Conservation (phyloP, 1,284 basidiomycete species). For the Ganoderma leucocontextum region DNA sequence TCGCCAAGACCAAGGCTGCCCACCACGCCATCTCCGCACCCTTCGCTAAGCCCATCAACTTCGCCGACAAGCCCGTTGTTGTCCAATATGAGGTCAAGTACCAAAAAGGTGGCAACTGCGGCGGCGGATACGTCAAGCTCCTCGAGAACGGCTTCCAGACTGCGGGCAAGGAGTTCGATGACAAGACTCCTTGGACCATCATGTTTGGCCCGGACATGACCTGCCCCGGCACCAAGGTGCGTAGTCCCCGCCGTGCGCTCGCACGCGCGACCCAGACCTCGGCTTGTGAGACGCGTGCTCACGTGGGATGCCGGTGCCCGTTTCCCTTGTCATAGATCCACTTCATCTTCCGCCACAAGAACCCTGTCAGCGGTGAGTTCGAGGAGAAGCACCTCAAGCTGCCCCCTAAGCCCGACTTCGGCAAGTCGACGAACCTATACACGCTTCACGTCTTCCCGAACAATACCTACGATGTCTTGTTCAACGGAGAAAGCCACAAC, state of each 20-base stretch:
- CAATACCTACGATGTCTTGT: slow-evolving; percentile 92
- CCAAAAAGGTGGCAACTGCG: slow-evolving; percentile 99
- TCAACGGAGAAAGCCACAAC: slow-evolving; percentile 88
- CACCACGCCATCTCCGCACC: slow-evolving; percentile 98
- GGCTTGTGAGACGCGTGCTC: not conserved
- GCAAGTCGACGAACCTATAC: slow-evolving; percentile 91
- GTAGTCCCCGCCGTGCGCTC: slow-evolving; percentile 22
- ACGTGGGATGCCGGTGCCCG: slow-evolving; percentile 17
- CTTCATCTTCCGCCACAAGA: slow-evolving; percentile 98
- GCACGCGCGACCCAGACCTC: not conserved
- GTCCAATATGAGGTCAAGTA: slow-evolving; percentile 99
- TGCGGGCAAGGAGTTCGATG: slow-evolving; percentile 92
- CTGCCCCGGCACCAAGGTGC: slow-evolving; percentile 86
- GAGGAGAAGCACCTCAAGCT: slow-evolving; percentile 97
- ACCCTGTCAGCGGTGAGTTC: slow-evolving; percentile 88
- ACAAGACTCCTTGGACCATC: slow-evolving; percentile 97
- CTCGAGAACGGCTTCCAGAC: slow-evolving; percentile 93
- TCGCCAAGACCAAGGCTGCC: slow-evolving; percentile 92
- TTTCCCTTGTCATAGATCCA: slow-evolving; percentile 66
- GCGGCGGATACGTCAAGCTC: slow-evolving; percentile 99
- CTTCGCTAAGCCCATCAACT: slow-evolving; percentile 82
- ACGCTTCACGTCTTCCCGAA: slow-evolving; percentile 93
- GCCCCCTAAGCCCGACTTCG: slow-evolving; percentile 87
- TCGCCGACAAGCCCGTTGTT: slow-evolving; percentile 89
- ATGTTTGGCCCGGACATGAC: slow-evolving; percentile 95